Evolutionary conservation across 2,329 filamentous ascomycete genomes (phyloP), one percentile per base, ranked within the genome.

Genomic region (Diaporthe sp.): DNA sequence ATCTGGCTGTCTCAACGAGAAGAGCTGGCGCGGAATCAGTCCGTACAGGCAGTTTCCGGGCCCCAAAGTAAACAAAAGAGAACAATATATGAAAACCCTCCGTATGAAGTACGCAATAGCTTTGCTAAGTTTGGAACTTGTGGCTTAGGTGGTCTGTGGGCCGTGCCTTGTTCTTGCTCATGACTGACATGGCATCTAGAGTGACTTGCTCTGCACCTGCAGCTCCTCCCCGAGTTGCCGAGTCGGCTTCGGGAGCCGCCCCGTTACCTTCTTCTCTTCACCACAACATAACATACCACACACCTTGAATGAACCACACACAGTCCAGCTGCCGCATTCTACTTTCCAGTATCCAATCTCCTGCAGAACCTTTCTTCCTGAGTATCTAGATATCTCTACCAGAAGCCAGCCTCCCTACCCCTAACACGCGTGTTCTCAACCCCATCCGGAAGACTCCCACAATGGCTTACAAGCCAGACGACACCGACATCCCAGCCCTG

Each of bases 401-500:
- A n/a, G 8, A 27, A 25, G 10, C n/a, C 63, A 63, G 27, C 32
- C 37, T 69, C 37, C 47, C 12, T 13, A 7, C 50, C 8, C 6
- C 22, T 17, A 27, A n/a, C 42, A 47, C 22, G 5, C 47, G 19
- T 19, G 51, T 35, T 7, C 59, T 69, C 50, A 13, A 51, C 37
- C 76, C 61, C n/a, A 53, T 27, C 56, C 25, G 68, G 56, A 68
- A n/a, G 17, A 35, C 17, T 63, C 39, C 71, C 77, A 77, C 70
- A 77, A 83, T 83, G 82, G 78, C 81, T 58, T 58, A 68, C 51
- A 71, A 71, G 59, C 47, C 71, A 35, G 53, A 70, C 76, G 82
- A 81, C 75, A 78, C 83, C 59, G 81, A 81, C 32, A 88, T 91
- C 79, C 83, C 85, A 72, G 83, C 85, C 39, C 83, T 98, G 77